These are phyloP conservation scores for Uronychia setigera DNA, from an alignment of 73 alveolate species.

Conservation along the genomic window DNA sequence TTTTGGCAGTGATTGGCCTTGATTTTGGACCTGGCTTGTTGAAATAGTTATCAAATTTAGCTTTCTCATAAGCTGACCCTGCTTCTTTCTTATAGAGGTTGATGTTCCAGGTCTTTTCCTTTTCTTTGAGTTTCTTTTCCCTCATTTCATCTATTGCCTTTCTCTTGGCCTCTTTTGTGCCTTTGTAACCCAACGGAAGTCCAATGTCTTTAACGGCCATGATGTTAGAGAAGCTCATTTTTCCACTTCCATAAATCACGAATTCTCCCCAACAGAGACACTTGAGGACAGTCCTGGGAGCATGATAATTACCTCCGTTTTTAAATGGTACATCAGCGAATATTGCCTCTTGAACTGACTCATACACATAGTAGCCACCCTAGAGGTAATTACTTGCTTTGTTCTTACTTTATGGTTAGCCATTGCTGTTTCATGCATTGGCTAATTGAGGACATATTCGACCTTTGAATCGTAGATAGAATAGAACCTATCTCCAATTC, in stretches of 20 bases:
- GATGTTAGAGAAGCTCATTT: conserved; percentile 59
- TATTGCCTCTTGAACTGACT: conserved; percentile 60
- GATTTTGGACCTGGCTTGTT: too few species aligned
- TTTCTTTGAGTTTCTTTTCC: background rate
- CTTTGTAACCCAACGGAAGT: conserved; percentile 71
- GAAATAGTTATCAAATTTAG: conserved; percentile 55
- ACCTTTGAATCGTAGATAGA: conserved; percentile 63
- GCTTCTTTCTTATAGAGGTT: background rate
- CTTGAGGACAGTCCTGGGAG: conserved; percentile 72
- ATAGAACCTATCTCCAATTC: conserved; percentile 53
- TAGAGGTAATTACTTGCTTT: too few species aligned
- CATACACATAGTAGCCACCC: conserved; percentile 80
- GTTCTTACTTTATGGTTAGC: conserved; percentile 28
- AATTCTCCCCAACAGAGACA: conserved; percentile 69
- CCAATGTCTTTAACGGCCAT: conserved; percentile 72
- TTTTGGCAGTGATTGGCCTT: too few species aligned
- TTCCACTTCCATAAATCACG: conserved; percentile 52
- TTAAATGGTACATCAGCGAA: conserved; percentile 73
- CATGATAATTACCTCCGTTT: conserved; percentile 64
- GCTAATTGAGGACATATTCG: conserved; percentile 52
- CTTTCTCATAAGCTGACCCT: conserved; percentile 24
- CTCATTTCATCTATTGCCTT: conserved; percentile 17
- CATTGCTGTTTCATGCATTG: conserved; percentile 35
- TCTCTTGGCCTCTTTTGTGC: conserved; percentile 59
- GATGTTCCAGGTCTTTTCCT: conserved; percentile 7